Evolutionary conservation across 352 stramenopile genomes (phyloP).

Genomic region (Phytophthora foliorum): DNA sequence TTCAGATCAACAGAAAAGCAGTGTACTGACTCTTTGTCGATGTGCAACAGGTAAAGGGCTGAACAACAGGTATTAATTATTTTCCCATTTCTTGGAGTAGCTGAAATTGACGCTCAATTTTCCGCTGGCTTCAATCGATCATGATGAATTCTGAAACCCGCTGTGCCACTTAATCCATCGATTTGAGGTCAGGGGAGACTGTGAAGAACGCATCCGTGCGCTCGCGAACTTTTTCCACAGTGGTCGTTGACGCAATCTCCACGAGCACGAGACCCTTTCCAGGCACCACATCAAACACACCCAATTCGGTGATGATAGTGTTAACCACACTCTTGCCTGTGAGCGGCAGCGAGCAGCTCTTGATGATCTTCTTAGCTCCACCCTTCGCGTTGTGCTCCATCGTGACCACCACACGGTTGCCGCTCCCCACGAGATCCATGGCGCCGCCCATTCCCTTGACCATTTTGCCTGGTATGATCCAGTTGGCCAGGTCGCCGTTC

Average conservation of each 20-base stretch:
- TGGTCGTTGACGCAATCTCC: slow-evolving; percentile 88
- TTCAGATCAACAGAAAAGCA: too few species aligned
- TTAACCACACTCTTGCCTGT: slow-evolving; percentile 96
- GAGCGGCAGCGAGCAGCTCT: slow-evolving; percentile 94
- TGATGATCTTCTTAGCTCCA: slow-evolving; percentile 95
- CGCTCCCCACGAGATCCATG: slow-evolving; percentile 97
- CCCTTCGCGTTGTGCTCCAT: slow-evolving; percentile 98
- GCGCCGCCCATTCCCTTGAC: slow-evolving; percentile 98
- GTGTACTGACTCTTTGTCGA: too few species aligned
- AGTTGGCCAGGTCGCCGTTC: slow-evolving; percentile 97
- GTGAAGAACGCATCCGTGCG: slow-evolving; percentile 87
- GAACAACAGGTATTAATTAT: too few species aligned
- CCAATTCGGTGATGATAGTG: slow-evolving; percentile 94
- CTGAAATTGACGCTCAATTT: too few species aligned
- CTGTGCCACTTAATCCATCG: slow-evolving; percentile 56
- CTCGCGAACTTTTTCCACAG: slow-evolving; percentile 81
- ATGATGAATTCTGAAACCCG: neutral
- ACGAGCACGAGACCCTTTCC: slow-evolving; percentile 86
- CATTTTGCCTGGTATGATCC: slow-evolving; percentile 97
- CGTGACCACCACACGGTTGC: slow-evolving; percentile 95
- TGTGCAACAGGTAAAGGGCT: too few species aligned
- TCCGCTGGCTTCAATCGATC: too few species aligned
- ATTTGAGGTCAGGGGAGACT: slow-evolving; percentile 64
- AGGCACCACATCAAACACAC: slow-evolving; percentile 80
- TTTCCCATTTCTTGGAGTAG: too few species aligned